phyloP scores from a whole-genome alignment of 2,329 filamentous ascomycete genomes.

The Phaeoacremonium minimum region DNA sequence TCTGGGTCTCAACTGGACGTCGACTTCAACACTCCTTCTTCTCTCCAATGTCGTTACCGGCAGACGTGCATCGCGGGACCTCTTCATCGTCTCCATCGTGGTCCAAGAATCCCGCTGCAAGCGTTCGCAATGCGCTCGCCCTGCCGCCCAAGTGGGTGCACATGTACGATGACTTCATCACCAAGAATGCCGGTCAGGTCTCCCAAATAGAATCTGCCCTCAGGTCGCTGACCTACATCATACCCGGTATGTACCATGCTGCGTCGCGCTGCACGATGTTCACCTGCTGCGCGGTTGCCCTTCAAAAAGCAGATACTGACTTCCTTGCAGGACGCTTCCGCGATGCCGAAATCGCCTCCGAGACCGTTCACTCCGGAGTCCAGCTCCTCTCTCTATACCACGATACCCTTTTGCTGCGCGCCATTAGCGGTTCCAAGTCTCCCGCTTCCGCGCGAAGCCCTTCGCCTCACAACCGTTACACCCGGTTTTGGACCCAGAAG shows the following conservation, averaged over 20 bases:
- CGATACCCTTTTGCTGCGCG: slow-evolving; percentile 73
- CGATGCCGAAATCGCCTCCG: slow-evolving; percentile 91
- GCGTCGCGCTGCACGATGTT: not conserved
- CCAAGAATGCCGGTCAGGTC: slow-evolving; percentile 89
- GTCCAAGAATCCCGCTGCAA: slow-evolving; percentile 16
- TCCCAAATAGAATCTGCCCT: slow-evolving; percentile 93
- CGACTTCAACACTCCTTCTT: not conserved
- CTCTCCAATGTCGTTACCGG: slow-evolving; percentile 7
- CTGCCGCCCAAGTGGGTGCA: slow-evolving; percentile 62
- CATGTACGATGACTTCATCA: slow-evolving; percentile 85
- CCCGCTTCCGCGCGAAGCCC: slow-evolving; percentile 46
- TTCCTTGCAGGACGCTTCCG: slow-evolving; percentile 63
- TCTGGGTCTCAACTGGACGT: no score
- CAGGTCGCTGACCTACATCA: slow-evolving; percentile 90
- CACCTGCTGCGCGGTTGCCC: not conserved
- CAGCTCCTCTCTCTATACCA: slow-evolving; percentile 91
- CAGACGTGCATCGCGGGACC: slow-evolving; percentile 9
- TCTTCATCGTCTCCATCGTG: slow-evolving; percentile 5
- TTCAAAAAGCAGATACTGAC: no score
- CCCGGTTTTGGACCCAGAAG: slow-evolving; percentile 60
- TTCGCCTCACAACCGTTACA: slow-evolving; percentile 62
- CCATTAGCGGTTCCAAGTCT: slow-evolving; percentile 56
- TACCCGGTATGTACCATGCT: slow-evolving; percentile 60
- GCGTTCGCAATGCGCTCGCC: slow-evolving; percentile 42
- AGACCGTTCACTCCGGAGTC: slow-evolving; percentile 83